Percentiles rank a stretch among this genome's conserved stretches.
phyloP scores from a whole-genome alignment of 2,329 filamentous ascomycete genomes.

The Penicillium sp. region DNA sequence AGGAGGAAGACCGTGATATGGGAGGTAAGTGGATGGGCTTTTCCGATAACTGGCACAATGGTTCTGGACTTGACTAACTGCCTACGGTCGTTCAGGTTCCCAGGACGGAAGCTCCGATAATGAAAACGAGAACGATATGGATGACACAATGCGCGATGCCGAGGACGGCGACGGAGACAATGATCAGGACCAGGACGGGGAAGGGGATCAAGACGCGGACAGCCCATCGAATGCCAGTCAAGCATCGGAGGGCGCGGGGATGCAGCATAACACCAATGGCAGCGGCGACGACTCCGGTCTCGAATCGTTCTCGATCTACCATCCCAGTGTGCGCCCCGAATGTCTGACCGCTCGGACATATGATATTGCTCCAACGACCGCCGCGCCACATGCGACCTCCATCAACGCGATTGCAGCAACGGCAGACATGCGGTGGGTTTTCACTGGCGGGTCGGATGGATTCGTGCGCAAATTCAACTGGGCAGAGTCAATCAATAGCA shows the following conservation, averaged over 20 bases:
- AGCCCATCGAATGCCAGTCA: slow-evolving; percentile 45
- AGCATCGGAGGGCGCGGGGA: slow-evolving; percentile 38
- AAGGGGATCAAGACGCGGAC: slow-evolving; percentile 39
- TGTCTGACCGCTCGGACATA: slow-evolving; percentile 79
- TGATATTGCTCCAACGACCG: slow-evolving; percentile 96
- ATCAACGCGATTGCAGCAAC: slow-evolving; percentile 92
- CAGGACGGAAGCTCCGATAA: slow-evolving; percentile 53
- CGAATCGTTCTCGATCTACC: slow-evolving; percentile 47
- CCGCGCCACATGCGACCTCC: slow-evolving; percentile 91
- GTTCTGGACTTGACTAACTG: background rate
- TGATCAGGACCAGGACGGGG: slow-evolving; percentile 21
- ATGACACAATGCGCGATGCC: slow-evolving; percentile 48
- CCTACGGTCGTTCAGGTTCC: slow-evolving; percentile 37
- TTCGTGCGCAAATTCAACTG: slow-evolving; percentile 98
- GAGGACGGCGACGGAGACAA: slow-evolving; percentile 43
- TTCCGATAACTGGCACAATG: slow-evolving; percentile 8
- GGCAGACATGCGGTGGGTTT: slow-evolving; percentile 91
- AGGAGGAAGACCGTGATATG: slow-evolving; percentile 47
- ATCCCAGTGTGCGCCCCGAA: slow-evolving; percentile 71
- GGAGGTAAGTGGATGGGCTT: slow-evolving; percentile 31
- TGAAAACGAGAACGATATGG: slow-evolving; percentile 35
- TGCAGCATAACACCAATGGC: slow-evolving; percentile 51
- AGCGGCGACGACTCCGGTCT: slow-evolving; percentile 34
- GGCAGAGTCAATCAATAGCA: slow-evolving; percentile 90
- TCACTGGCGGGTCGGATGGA: slow-evolving; percentile 90